A percentile compares a stretch with the other conserved stretches of the same genome.
These are phyloP conservation scores for Penicillium italicum DNA, from an alignment of 2,329 filamentous ascomycete genomes.

Conservation along the genomic window DNA sequence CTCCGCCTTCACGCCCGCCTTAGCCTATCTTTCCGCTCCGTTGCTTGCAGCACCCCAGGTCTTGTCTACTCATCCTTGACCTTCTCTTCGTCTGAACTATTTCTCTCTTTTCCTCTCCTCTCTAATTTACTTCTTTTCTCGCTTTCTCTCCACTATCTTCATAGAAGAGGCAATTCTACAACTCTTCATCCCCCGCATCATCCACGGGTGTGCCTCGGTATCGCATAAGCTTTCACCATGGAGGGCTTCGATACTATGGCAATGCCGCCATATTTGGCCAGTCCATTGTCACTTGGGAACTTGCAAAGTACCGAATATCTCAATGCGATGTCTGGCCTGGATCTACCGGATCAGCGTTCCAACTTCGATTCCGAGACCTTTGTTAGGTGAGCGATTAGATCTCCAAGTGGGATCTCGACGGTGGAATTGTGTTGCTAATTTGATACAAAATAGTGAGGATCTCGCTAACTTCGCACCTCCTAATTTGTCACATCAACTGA, in stretches of 20 bases:
- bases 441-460: conserved; percentile 49
- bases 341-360: conserved; percentile 56
- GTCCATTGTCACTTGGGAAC: conserved; percentile 54
- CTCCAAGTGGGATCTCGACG: conserved; percentile 7
- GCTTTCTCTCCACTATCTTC: background rate
- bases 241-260: conserved; percentile 59
- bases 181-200: conserved; percentile 6
- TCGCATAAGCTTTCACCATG: conserved; percentile 35
- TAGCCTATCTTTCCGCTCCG: conserved; percentile 8
- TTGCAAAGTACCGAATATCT: conserved; percentile 48
- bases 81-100: conserved; percentile 1
- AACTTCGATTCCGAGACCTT: conserved; percentile 60
- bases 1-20: conserved; percentile 9
- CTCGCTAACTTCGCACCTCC: conserved; percentile 45
- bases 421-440: background rate
- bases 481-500: conserved; percentile 41
- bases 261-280: conserved; percentile 59
- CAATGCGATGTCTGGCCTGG: conserved; percentile 50
- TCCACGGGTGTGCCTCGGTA: conserved; percentile 2
- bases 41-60: conserved; percentile 12
- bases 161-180: background rate
- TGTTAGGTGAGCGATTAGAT: conserved; percentile 50
- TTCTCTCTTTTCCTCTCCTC: background rate
- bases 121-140: background rate
- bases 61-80: conserved; percentile 7